Percentiles rank a stretch among this genome's conserved stretches.
Conservation (phyloP, 2,329 filamentous ascomycete species). For the Geosmithia flava region DNA sequence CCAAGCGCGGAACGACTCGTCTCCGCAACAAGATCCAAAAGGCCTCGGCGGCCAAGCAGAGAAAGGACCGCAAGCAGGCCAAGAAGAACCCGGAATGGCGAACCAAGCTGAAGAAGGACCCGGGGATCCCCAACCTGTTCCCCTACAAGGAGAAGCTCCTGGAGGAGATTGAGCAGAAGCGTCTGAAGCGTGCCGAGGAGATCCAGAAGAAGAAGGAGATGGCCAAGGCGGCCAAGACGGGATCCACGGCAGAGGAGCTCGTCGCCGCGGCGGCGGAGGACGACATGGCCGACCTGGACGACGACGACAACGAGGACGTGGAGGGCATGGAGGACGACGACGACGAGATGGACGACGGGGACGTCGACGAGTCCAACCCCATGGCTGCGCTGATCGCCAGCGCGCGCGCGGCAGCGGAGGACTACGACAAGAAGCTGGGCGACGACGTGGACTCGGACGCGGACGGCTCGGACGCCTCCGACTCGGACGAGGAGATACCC, state of each 20-base stretch:
- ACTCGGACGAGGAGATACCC: slow-evolving; percentile 38
- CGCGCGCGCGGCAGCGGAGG: slow-evolving; percentile 62
- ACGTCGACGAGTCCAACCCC: slow-evolving; percentile 63
- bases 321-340: slow-evolving; percentile 30
- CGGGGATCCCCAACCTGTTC: slow-evolving; percentile 93
- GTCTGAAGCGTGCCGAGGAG: slow-evolving; percentile 71
- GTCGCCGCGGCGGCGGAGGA: slow-evolving; percentile 25
- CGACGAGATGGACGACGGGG: slow-evolving; percentile 39
- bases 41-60: slow-evolving; percentile 77
- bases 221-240: slow-evolving; percentile 53
- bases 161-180: slow-evolving; percentile 85
- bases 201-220: slow-evolving; percentile 57
- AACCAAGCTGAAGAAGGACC: slow-evolving; percentile 92
- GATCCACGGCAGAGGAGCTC: slow-evolving; percentile 5
- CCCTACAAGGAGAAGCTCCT: slow-evolving; percentile 95
- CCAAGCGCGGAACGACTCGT: slow-evolving; percentile 81
- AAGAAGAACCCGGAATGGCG: slow-evolving; percentile 98
- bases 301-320: slow-evolving; percentile 32
- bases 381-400: slow-evolving; percentile 88
- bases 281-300: slow-evolving; percentile 31
- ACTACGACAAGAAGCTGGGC: slow-evolving; percentile 53
- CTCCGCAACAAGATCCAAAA: slow-evolving; percentile 96
- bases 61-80: slow-evolving; percentile 74
- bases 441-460: slow-evolving; percentile 40
- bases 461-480: slow-evolving; percentile 38